Conservation (phyloP, 208 protist species). For the Herpetomonas samuelpessoai region DNA sequence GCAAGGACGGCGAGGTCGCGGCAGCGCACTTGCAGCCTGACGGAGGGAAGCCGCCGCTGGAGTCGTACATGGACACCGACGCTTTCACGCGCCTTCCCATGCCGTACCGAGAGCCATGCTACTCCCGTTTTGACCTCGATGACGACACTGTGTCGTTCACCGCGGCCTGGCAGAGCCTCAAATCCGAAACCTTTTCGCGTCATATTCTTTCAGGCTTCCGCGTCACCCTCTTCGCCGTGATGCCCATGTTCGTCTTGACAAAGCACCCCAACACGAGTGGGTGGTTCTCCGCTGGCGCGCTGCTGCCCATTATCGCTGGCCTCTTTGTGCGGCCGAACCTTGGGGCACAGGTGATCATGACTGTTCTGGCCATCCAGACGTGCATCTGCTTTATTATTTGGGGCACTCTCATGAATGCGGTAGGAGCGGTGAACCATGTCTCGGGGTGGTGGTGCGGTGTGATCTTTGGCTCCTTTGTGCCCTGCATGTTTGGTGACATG, state of each 20-base stretch:
- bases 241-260: conserved; percentile 40
- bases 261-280: conserved; percentile 26
- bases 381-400: conserved; percentile 25
- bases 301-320: conserved; percentile 31
- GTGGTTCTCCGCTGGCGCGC: conserved; percentile 23
- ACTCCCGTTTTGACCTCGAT: conserved; percentile 16
- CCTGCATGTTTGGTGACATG: conserved; percentile 51
- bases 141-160: conserved; percentile 39
- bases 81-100: conserved; percentile 6
- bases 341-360: conserved; percentile 36
- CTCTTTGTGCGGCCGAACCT: conserved; percentile 31
- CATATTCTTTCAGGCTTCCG: conserved; percentile 43
- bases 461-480: conserved; percentile 31
- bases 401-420: conserved; percentile 45
- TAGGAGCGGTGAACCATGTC: conserved; percentile 24
- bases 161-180: conserved; percentile 27
- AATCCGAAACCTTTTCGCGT: conserved; percentile 21
- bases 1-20: neutral
- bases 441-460: conserved; percentile 64
- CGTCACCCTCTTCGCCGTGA: conserved; percentile 32
- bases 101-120: conserved; percentile 7
- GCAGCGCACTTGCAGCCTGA: neutral
- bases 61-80: neutral
- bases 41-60: conserved; percentile 5
- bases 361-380: conserved; percentile 24